Base-by-base conservation (phyloP, 306 rosid genomes). In the Mucuna pruriens region DNA sequence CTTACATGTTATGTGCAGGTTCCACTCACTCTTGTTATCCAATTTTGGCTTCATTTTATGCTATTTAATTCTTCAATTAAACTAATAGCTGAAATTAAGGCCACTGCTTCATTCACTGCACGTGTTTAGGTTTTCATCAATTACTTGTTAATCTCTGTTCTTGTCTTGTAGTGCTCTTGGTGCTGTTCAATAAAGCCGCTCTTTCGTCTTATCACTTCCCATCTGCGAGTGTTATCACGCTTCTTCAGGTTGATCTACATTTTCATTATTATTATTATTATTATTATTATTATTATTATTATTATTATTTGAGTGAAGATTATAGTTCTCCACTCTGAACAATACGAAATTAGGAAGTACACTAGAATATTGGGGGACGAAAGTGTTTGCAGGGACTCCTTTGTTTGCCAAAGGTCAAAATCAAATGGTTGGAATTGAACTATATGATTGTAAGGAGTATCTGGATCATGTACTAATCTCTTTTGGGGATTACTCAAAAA, bases 1-100 rank as follows among this genome's bases (percentile, higher is more conserved):
- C 97, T 38, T 91, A 94, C 86, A 94, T 94, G 97, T 72, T 88
- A 8, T 94, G 94, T 49, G 97, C 98, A 45, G 94, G 97, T 93
- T 33, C 80, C 44, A 11, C 48, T 40, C 76, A 54, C 46, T 58
- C 20, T 29, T 58, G 7, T 49, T 49, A 1, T 48, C 19, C 62
- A 26, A 9, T 71, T 83, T 49, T 6, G 40, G 15, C 3, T 80
- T 39, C 61, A 67, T 42, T 82, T 16, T 58, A 5, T 64, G 25
- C 38, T 33, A 2, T 67, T 16, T 29, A 74, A 38, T 64, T 52
- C 62, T 60, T 22, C 60, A 12, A 83, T 69, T 42, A 6, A 33
- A 46, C 22, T 44, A 38, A 15, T 13, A 3, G 2, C 33, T 66
- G 33, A 75, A 6, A 20, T 31, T 52, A 5, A 52, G 4, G 22